A percentile compares a stretch with the other conserved stretches of the same genome.
Evolutionary conservation across 1,139 yeast species (phyloP).

Genomic region (Yamadazyma triangularis): DNA sequence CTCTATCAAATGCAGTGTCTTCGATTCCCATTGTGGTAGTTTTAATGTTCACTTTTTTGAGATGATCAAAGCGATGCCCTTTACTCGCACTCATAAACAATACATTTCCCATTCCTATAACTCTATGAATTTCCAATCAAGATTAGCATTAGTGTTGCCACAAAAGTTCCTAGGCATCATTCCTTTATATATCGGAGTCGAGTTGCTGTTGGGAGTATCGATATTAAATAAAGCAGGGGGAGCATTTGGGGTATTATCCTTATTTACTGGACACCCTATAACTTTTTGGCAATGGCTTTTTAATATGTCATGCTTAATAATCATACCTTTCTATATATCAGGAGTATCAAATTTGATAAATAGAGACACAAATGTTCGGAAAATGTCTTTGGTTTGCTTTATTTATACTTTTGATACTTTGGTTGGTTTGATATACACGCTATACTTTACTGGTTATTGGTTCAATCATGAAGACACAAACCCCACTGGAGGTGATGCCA

Average conservation of each 20-base stretch:
- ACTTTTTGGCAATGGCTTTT: constrained; percentile 80
- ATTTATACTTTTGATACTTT: constrained; percentile 65
- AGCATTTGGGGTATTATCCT: constrained; percentile 76
- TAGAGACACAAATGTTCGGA: constrained; percentile 29
- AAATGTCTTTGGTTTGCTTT: constrained; percentile 58
- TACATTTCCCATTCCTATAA: not conserved
- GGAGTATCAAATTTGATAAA: constrained; percentile 47
- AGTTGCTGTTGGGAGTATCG: constrained; percentile 71
- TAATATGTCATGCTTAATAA: constrained; percentile 60
- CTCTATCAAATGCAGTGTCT: not conserved
- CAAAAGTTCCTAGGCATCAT: constrained; percentile 51
- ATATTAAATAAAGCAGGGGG: constrained; percentile 89
- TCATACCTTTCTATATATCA: constrained; percentile 62
- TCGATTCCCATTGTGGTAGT: too few relatives aligned
- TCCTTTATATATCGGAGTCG: constrained; percentile 87
- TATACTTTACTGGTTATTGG: constrained; percentile 76
- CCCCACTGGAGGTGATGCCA: constrained; percentile 10
- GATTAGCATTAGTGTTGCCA: constrained; percentile 18
- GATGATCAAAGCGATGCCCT: not conserved
- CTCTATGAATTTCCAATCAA: constrained; percentile 13
- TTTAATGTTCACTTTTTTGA: too few relatives aligned
- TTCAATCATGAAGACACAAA: constrained; percentile 43
- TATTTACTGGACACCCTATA: constrained; percentile 86
- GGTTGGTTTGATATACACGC: constrained; percentile 62
- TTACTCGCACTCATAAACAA: not conserved